phyloP scores from a whole-genome alignment of 2,329 filamentous ascomycete genomes.

The Exophiala sp. region DNA sequence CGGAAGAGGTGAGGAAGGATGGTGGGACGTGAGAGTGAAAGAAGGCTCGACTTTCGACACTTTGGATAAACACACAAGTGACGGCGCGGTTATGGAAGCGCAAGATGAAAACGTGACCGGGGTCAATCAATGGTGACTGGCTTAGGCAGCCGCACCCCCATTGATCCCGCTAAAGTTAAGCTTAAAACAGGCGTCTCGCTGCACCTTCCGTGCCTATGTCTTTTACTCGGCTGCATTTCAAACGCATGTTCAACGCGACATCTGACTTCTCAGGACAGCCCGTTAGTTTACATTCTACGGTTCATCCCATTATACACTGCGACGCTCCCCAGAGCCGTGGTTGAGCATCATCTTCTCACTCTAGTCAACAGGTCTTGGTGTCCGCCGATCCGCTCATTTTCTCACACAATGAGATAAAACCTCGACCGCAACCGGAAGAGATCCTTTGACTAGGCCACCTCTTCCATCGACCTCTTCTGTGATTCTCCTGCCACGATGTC shows the following conservation, averaged over 20 bases:
- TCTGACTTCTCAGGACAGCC: too few species aligned
- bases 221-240: too few species aligned
- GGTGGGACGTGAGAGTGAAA: conserved; percentile 1
- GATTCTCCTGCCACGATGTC: conserved; percentile 3
- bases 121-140: not conserved
- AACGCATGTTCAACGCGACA: too few species aligned
- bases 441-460: conserved; percentile 17
- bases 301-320: too few species aligned
- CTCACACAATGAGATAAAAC: conserved; percentile 7
- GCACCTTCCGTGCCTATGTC: conserved; percentile 1
- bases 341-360: too few species aligned
- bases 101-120: conserved; percentile 14
- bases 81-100: conserved; percentile 11
- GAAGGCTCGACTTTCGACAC: conserved; percentile 4
- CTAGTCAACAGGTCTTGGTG: not conserved
- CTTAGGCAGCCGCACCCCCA: conserved; percentile 3
- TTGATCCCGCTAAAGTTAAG: conserved; percentile 2
- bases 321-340: too few species aligned
- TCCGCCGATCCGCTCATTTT: not conserved
- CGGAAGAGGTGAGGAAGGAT: conserved; percentile 2
- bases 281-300: too few species aligned
- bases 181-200: conserved; percentile 2
- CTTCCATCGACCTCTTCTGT: not conserved
- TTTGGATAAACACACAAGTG: not conserved
- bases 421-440: conserved; percentile 17